Conservation (phyloP, 257 asterid genomes). For the Petrea volubilis region DNA sequence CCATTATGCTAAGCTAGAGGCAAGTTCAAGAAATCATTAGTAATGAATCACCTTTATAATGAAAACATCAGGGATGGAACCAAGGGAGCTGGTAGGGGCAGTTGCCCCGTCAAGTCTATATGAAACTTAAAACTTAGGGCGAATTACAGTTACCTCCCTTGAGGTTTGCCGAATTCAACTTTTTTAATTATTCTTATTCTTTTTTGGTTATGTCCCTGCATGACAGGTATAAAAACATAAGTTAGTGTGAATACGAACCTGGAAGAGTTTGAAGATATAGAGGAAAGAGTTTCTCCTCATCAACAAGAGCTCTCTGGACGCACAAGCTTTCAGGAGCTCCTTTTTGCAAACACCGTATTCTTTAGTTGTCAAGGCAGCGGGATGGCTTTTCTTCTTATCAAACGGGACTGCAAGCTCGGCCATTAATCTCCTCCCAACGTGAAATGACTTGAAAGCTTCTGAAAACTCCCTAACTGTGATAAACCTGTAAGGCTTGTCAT, state of each 20-base stretch:
- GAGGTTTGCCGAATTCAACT: too few relatives aligned
- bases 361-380: slow-evolving; percentile 46
- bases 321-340: slow-evolving; percentile 45
- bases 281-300: slow-evolving; percentile 52
- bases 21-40: background rate
- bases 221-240: background rate
- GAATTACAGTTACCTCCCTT: too few relatives aligned
- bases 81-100: too few relatives aligned
- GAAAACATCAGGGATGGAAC: too few relatives aligned
- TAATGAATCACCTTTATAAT: background rate
- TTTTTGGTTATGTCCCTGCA: too few relatives aligned
- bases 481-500: slow-evolving; percentile 35
- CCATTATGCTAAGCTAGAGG: slow-evolving; percentile 21
- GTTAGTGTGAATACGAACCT: slow-evolving; percentile 11
- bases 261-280: slow-evolving; percentile 39
- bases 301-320: slow-evolving; percentile 35
- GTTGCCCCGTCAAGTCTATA: too few relatives aligned
- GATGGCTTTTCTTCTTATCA: slow-evolving; percentile 49
- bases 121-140: too few relatives aligned
- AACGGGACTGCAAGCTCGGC: slow-evolving; percentile 39
- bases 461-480: slow-evolving; percentile 42
- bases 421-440: slow-evolving; percentile 31
- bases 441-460: slow-evolving; percentile 40
- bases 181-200: too few relatives aligned
- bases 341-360: slow-evolving; percentile 43